phyloP scores from a whole-genome alignment of 441 rosid genomes.

The Eruca vesicaria region DNA sequence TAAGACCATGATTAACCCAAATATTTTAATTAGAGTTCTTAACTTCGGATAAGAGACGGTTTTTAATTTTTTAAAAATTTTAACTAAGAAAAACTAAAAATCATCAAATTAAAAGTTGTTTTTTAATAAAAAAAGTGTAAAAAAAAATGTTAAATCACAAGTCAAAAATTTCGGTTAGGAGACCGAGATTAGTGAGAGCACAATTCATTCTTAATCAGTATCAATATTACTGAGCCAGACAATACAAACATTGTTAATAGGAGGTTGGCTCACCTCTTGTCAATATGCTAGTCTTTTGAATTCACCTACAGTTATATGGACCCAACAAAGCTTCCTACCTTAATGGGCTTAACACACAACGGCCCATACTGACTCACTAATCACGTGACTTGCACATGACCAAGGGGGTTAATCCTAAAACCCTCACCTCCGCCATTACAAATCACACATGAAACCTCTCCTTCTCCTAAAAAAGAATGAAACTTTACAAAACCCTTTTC shows the following conservation, averaged over 20 bases:
- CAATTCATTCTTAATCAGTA: too few species aligned
- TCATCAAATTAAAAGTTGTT: too few species aligned
- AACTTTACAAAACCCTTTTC: constrained; percentile 2
- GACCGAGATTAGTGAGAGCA: too few species aligned
- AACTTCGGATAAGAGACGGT: too few species aligned
- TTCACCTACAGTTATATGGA: background rate
- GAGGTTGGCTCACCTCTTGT: background rate
- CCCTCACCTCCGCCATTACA: background rate
- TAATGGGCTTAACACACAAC: background rate
- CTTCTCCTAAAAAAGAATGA: constrained; percentile 12
- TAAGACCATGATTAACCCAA: too few species aligned
- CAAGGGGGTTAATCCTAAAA: background rate
- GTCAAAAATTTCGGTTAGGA: too few species aligned
- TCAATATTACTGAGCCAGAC: background rate
- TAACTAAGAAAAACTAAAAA: too few species aligned
- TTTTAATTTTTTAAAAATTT: too few species aligned
- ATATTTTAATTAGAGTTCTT: too few species aligned
- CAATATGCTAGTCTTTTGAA: background rate
- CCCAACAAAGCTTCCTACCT: background rate
- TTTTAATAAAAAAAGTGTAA: too few species aligned
- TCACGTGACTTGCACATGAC: background rate
- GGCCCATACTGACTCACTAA: background rate
- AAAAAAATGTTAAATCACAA: too few species aligned
- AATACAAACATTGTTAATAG: background rate
- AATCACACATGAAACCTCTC: constrained; percentile 3